Base-by-base conservation (phyloP, 1,139 yeast species). In the Zygosaccharomyces sapae region DNA sequence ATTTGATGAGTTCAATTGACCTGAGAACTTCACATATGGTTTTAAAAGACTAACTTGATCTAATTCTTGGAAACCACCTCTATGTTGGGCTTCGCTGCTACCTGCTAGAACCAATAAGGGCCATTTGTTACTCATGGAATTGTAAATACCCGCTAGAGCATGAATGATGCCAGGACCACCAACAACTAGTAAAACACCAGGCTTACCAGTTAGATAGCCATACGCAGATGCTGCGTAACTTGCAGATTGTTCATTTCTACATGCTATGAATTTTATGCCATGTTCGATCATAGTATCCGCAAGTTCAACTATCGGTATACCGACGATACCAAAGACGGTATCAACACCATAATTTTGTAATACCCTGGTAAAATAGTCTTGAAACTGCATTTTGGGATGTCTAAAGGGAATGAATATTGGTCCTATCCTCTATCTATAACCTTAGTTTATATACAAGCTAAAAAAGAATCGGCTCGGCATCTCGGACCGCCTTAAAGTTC, bases 101-200 rank as follows among this genome's bases (percentile, higher is more conserved):
- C 87, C 87, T 0, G 86, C 84, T 22, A 81, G 65, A 13, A 81
- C 74, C 46, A 81, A 52, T 46, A 81, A 60, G 2, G 87, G 87
- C 74, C 83, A 79, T 46, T 75, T 70, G 59, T 81, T 81, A 45
- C 74, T 68, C 37, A 68, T 69, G 6, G 86, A 76, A 56, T 81
- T 81, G 56, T 77, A 80, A 1, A 79, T 71, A 5, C 87, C 87
- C 0, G 87, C 76, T 42, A 79, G 55, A 0, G 85, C 81, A 55
- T 81, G 86, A 6, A 81, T 70, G 1, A 81, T 70, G 4, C 87
- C 87, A 0, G 87, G 86, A 0, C 87, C 87, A 19, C 87, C 87
- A 2, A 81, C 87, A 0, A 80, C 83, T 2, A 81, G 67, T 12
- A 80, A 62, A 0, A 81, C 83, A 18, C 84, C 86, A 0, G 87